Percentiles rank a stretch among this genome's conserved stretches.
phyloP scores from a whole-genome alignment of 306 rosid species.

The Psophocarpus tetragonolobus region DNA sequence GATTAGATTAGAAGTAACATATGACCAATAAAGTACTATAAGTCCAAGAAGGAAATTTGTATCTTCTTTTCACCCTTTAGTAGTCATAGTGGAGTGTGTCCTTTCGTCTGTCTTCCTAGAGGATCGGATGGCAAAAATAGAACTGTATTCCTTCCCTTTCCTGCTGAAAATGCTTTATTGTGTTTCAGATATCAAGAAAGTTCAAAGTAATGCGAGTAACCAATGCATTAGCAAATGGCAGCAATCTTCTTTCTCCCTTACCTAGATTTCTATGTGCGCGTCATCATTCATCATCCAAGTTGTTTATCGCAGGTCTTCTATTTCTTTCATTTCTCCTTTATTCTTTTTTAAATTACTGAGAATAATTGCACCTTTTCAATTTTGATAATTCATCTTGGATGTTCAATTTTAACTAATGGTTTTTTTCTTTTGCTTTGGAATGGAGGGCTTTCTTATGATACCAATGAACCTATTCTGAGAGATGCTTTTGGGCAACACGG shows the following conservation, averaged over 20 bases:
- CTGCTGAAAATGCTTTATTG: not conserved
- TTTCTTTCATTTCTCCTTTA: not conserved
- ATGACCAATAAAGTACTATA: not conserved
- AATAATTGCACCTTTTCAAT: not conserved
- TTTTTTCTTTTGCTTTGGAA: slow-evolving; percentile 16
- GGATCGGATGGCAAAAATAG: not conserved
- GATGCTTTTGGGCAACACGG: slow-evolving; percentile 60
- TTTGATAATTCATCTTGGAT: not conserved
- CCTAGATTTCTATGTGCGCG: slow-evolving; percentile 35
- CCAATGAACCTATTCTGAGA: slow-evolving; percentile 67
- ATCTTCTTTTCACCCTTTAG: not conserved
- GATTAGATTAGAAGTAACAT: not conserved
- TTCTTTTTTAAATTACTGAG: not conserved
- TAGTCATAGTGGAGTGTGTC: not conserved
- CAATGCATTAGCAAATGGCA: slow-evolving; percentile 27
- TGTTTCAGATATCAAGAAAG: not conserved
- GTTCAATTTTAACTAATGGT: not conserved
- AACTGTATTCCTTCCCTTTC: not conserved
- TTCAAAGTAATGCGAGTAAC: slow-evolving; percentile 24
- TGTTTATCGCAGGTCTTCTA: slow-evolving; percentile 58
- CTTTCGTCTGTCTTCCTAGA: not conserved
- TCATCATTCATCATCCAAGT: slow-evolving; percentile 41
- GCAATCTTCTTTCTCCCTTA: slow-evolving; percentile 17
- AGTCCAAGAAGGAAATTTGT: not conserved
- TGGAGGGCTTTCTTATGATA: slow-evolving; percentile 64